Evolutionary conservation across 768 basidiomycete genomes (phyloP), one percentile per base, ranked within the genome.

Genomic region (Xerocomellus intermedius): DNA sequence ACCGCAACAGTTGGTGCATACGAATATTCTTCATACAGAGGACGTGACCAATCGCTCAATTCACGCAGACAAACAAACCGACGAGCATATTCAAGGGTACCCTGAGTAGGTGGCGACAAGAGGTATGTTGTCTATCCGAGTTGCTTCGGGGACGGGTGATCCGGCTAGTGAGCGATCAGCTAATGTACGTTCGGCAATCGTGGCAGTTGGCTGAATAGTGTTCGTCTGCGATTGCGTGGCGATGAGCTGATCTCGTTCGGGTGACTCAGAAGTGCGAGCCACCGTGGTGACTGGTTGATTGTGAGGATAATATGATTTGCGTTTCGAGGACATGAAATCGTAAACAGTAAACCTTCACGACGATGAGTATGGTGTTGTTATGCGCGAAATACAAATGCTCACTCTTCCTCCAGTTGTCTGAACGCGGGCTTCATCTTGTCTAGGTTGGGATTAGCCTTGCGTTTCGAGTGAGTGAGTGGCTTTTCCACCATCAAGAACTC

Each of bases 401-500:
- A 89, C 91, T 94, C 91, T 70, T 98, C 94, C 72, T 98, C 96
- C 58, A 98, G 82, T 71, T 92, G 84, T 57, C 94, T 82, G 69
- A 92, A 80, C 69, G 98, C 97, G 21, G 93, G 88, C 66, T 88
- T 91, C 79, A 98, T 83, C 70, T 88, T 89, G 60, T 91, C 90
- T 12, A 91, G 69, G 73, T 97, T 92, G 32, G 82, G 77, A 60
- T 93, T 90, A 32, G 83, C 85, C 67, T 96, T 98, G 35, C 97
- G 86, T 72, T 94, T 97, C 42, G 89, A 79, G 58, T 95, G 94
- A 52, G 93, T 97, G 52, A 98, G 75, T n/a, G 96, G 96, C 69
- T 98, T 98, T 74, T 98, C 96, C 49, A 95, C 95, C 81, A 98
- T 84, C 66, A 99, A 73, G 65, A 98, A 89, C 70, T 99, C 97